Evolutionary conservation across 306 rosid genomes (phyloP).

Genomic region (Pterocarpus macrocarpus): DNA sequence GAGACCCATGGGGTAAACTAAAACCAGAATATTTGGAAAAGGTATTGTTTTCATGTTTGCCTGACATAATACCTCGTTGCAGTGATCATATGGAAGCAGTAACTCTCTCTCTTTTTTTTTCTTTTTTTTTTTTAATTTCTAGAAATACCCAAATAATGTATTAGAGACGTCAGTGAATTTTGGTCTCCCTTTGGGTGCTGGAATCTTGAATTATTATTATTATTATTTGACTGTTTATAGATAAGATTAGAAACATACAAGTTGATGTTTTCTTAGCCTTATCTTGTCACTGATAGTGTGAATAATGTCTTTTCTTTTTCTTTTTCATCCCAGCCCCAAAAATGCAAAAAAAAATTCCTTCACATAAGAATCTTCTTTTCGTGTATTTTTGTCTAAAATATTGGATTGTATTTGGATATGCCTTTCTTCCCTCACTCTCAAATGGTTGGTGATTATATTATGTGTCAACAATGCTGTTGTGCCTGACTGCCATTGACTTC

Average conservation of each 20-base stretch:
- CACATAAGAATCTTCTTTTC: constrained; percentile 23
- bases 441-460: not conserved
- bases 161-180: not conserved
- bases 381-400: not conserved
- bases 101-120: not conserved
- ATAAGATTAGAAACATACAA: not conserved
- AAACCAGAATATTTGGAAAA: constrained; percentile 92
- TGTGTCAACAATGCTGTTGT: not conserved
- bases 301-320: not conserved
- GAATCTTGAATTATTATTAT: too few relatives aligned
- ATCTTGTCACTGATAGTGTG: not conserved
- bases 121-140: not conserved
- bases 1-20: constrained; percentile 96
- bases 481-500: not conserved
- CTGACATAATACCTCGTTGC: constrained; percentile 12
- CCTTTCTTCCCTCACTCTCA: not conserved
- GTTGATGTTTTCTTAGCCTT: not conserved
- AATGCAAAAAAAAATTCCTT: not conserved
- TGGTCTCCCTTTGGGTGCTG: not conserved
- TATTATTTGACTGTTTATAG: not conserved
- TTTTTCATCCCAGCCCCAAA: too few relatives aligned
- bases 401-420: constrained; percentile 6
- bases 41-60: constrained; percentile 58
- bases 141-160: not conserved
- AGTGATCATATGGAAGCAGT: constrained; percentile 34